Percentiles rank a stretch among this genome's conserved stretches.
These are phyloP conservation scores for Neofusicoccum kwambonambiense DNA, from an alignment of 2,329 filamentous ascomycete genomes.

Conservation along the genomic window DNA sequence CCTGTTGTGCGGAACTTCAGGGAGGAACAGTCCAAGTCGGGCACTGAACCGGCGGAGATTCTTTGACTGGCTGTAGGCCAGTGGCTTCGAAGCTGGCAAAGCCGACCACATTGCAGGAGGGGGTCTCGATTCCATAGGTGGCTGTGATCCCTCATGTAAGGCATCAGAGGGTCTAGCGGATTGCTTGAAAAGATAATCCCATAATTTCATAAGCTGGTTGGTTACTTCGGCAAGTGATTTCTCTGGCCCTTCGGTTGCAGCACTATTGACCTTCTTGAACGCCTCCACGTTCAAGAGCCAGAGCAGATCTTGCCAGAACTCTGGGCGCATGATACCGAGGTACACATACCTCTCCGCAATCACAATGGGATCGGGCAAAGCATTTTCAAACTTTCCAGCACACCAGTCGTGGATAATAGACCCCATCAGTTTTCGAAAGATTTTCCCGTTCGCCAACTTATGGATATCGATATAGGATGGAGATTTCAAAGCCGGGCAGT, in stretches of 20 bases:
- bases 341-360: constrained; percentile 32
- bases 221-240: neutral
- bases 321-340: constrained; percentile 26
- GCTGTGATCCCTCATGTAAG: neutral
- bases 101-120: neutral
- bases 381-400: constrained; percentile 11
- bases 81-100: neutral
- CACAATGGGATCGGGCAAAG: constrained; percentile 25
- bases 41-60: neutral
- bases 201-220: neutral
- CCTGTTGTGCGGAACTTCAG: neutral
- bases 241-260: neutral
- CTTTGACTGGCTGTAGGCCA: too few relatives aligned
- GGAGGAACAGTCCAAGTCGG: neutral
- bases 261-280: neutral
- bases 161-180: neutral
- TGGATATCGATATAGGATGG: constrained; percentile 25
- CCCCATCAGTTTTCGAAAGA: constrained; percentile 28
- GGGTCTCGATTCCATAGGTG: neutral
- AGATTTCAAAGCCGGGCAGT: constrained; percentile 29
- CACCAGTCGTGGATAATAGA: constrained; percentile 24
- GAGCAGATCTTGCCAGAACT: constrained; percentile 27
- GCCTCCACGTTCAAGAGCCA: constrained; percentile 27
- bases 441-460: constrained; percentile 21
- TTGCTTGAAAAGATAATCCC: neutral